phyloP scores from a whole-genome alignment of 768 basidiomycete species.

The Psilocybe tampanensis region DNA sequence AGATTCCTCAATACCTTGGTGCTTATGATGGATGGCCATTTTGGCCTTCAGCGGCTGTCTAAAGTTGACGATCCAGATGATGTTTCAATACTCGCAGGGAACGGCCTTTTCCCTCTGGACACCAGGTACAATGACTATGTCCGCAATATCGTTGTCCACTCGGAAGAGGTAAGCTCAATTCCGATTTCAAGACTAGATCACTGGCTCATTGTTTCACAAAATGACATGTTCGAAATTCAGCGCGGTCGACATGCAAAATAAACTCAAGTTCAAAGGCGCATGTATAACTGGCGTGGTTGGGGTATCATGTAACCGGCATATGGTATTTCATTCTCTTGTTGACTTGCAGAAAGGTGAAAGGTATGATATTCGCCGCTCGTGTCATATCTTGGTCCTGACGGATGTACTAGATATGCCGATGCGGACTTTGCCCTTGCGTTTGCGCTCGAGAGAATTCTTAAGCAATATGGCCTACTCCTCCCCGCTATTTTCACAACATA shows the following conservation, averaged over 20 bases:
- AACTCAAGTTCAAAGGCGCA: conserved; percentile 5
- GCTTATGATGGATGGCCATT: conserved; percentile 29
- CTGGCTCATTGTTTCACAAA: background rate
- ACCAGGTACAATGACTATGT: conserved; percentile 21
- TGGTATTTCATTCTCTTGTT: conserved; percentile 14
- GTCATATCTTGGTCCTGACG: background rate
- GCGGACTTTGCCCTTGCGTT: conserved; percentile 26
- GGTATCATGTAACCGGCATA: conserved; percentile 29
- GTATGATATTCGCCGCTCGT: conserved; percentile 13
- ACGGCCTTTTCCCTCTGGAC: conserved; percentile 25
- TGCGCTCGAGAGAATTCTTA: conserved; percentile 14
- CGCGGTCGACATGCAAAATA: background rate
- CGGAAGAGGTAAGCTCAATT: background rate
- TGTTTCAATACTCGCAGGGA: conserved; percentile 26
- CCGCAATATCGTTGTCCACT: background rate
- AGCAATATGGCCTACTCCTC: no score
- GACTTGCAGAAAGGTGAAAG: conserved; percentile 30
- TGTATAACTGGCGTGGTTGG: conserved; percentile 26
- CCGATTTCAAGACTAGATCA: background rate
- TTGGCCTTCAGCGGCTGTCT: conserved; percentile 24
- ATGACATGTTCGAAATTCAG: background rate
- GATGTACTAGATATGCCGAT: conserved; percentile 18
- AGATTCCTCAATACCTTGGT: conserved; percentile 29
- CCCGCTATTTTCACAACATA: conserved; percentile 27
- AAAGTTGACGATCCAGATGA: conserved; percentile 32